A percentile compares a stretch with the other conserved stretches of the same genome.
These are phyloP conservation scores for Rhizophora mangle DNA, from an alignment of 345 rosid species.

Conservation along the genomic window DNA sequence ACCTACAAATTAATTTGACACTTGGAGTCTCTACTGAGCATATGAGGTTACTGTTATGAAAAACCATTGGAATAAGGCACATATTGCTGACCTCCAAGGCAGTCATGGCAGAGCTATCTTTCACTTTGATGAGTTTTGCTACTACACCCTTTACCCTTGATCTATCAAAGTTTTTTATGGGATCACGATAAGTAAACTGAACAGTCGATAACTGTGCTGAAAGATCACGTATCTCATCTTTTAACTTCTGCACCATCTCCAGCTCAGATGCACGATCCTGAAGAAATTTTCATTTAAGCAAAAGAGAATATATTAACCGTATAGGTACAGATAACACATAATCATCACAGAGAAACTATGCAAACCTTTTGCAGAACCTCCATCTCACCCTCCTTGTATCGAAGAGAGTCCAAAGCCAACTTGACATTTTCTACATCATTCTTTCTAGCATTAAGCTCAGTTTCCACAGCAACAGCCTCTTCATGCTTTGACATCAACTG, in stretches of 20 bases:
- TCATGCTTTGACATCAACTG: conserved; percentile 71
- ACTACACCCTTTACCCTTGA: conserved; percentile 96
- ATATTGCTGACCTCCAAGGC: conserved; percentile 74
- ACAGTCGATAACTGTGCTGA: conserved; percentile 75
- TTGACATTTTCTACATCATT: conserved; percentile 63
- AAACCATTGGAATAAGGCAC: not conserved
- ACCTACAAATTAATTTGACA: conserved; percentile 48
- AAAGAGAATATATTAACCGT: conserved; percentile 21
- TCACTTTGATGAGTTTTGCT: conserved; percentile 85
- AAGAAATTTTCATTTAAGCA: conserved; percentile 5
- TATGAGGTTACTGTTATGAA: not conserved
- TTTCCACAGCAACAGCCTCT: conserved; percentile 75
- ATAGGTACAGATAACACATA: not conserved
- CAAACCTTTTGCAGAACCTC: conserved; percentile 84
- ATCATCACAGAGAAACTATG: conserved; percentile 9
- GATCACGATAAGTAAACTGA: conserved; percentile 84
- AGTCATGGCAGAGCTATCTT: conserved; percentile 72
- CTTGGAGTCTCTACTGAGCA: conserved; percentile 14
- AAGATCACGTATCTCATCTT: conserved; percentile 69
- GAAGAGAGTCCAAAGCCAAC: conserved; percentile 56
- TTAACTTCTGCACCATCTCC: conserved; percentile 67
- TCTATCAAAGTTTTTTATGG: conserved; percentile 77
- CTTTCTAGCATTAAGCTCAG: conserved; percentile 61
- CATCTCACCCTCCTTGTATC: conserved; percentile 74
- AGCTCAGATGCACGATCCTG: conserved; percentile 74